Base-by-base conservation (phyloP, 352 stramenopile genomes). In the Globisporangium heterothallicum region DNA sequence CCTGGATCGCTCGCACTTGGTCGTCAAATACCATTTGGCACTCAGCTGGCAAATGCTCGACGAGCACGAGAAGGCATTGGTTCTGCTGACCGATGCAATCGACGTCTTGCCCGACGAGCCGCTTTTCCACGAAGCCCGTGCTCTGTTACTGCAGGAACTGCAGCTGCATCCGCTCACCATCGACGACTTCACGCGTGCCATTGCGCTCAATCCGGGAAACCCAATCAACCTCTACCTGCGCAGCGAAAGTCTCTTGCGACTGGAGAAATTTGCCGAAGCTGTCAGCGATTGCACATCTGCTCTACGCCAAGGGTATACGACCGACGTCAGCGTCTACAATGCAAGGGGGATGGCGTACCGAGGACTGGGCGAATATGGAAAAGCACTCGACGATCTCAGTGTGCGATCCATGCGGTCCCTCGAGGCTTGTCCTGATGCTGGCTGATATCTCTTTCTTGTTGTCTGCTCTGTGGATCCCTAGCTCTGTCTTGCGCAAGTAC, bases 21-120 rank as follows among this genome's bases (percentile, higher is more conserved):
- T 87, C 8, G 78, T 84, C 42, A 68, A 80, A 50, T 89, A 78
- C 45, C 78, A 89, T 49, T 70, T 72, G 35, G 78, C 81, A 2
- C 58, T 90, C 30, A 76, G 73, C 18, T 70, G 55, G 30, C 73
- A 87, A 19, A 64, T 80, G 45, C 68, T 81, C 2, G 54, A 65
- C 2, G 63, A 80, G 10, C 40, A 70, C 36, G 77, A 89, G 42
- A 59, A 56, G 6, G 70, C 74, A 8, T 22, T 90, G 5, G 47
- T 54, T 34, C 53, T 86, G 22, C 48, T 90, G 21, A 78, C 71
- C 0, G 70, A 84, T 38, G 70, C 69, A 18, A 62, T 90, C 10
- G 74, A 87, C 32, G 57, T 57, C 1, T 38, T 89, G 4, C 66
- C 74, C 4, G 56, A 67, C 9, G 81, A 92, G 29, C 62, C 78